Conservation (phyloP, 2,329 filamentous ascomycete genomes). For the Ciborinia camelliae region DNA sequence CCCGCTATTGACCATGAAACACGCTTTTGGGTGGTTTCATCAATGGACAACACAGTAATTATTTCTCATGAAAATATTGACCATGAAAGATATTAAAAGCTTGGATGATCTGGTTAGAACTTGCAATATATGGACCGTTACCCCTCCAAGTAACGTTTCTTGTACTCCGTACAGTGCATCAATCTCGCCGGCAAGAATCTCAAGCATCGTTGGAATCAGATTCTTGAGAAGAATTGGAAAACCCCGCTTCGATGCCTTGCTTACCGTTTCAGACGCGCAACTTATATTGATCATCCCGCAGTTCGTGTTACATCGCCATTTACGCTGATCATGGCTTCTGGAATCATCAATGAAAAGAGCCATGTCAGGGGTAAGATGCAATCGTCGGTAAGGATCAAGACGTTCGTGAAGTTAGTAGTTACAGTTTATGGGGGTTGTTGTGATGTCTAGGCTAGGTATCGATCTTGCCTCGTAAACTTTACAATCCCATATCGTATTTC, state of each 20-base stretch:
- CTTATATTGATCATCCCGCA: slow-evolving; percentile 11
- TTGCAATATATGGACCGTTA: too few relatives aligned
- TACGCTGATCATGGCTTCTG: slow-evolving; percentile 2
- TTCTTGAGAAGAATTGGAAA: neutral
- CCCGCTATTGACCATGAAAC: neutral
- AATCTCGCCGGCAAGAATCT: neutral
- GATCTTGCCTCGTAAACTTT: neutral
- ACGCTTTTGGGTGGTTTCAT: neutral
- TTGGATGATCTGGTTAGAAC: neutral
- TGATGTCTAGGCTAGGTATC: neutral
- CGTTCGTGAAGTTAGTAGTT: neutral
- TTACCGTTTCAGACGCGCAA: slow-evolving; percentile 15
- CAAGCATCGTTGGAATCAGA: neutral
- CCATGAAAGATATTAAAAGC: neutral
- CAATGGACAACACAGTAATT: neutral
- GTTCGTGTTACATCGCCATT: neutral
- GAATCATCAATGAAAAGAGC: neutral
- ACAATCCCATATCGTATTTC: neutral
- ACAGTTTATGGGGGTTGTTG: neutral
- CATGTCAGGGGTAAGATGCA: neutral
- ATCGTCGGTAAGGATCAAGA: neutral
- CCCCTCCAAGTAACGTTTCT: neutral
- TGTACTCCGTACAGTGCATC: neutral
- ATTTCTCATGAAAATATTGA: neutral
- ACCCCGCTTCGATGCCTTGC: neutral